Conservation (phyloP, 768 basidiomycete genomes). For the Filobasidium wieringae region DNA sequence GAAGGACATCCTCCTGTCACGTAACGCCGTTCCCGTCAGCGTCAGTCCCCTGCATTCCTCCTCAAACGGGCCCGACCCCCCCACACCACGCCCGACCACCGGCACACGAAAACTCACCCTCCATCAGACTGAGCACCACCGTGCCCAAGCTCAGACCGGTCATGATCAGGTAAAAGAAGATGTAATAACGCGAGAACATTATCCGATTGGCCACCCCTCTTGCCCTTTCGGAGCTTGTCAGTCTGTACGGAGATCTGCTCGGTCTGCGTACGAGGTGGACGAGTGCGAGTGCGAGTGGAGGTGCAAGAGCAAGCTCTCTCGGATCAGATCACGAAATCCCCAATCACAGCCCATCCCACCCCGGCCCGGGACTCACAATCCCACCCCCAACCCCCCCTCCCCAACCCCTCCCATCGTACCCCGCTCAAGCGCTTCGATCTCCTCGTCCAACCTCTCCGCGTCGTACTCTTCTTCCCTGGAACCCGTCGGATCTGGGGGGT, state of each 20-base stretch:
- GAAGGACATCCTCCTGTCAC: conserved; percentile 24
- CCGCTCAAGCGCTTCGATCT: not conserved
- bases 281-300: too few relatives aligned
- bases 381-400: not conserved
- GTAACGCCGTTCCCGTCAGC: not conserved
- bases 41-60: not conserved
- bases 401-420: not conserved
- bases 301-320: too few relatives aligned
- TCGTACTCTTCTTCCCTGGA: not conserved
- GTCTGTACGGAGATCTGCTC: conserved; percentile 27
- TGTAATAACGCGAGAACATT: conserved; percentile 37
- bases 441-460: not conserved
- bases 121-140: conserved; percentile 32
- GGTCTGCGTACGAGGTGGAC: too few relatives aligned
- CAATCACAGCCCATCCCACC: too few relatives aligned
- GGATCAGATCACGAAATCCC: too few relatives aligned
- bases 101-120: conserved; percentile 1
- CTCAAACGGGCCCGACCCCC: not conserved
- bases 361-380: too few relatives aligned
- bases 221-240: conserved; percentile 30
- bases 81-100: too few relatives aligned
- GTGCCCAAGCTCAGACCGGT: conserved; percentile 36
- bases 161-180: conserved; percentile 37
- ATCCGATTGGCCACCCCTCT: conserved; percentile 37
- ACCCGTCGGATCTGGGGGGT: too few relatives aligned